Conservation (phyloP, 805 yeast genomes). For the Schwanniomyces vanrijiae region DNA sequence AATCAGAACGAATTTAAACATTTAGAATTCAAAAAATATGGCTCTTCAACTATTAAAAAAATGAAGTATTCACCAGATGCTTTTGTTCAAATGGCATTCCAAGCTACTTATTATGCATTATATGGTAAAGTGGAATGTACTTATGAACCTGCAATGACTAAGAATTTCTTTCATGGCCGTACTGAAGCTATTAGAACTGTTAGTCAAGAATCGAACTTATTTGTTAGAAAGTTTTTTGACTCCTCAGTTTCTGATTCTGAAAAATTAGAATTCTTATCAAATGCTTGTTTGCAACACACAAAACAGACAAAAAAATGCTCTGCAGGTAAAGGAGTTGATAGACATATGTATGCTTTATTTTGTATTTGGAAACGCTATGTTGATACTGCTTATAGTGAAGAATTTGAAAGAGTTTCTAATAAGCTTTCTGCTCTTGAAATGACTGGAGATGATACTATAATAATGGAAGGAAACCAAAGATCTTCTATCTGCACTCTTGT, state of each 20-base stretch:
- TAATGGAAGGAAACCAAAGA: conserved; percentile 16
- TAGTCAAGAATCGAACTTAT: conserved; percentile 72
- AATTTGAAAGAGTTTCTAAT: not conserved
- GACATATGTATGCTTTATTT: conserved; percentile 84
- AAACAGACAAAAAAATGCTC: conserved; percentile 68
- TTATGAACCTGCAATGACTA: conserved; percentile 97
- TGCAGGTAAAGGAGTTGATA: conserved; percentile 84
- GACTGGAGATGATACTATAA: conserved; percentile 22
- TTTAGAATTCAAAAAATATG: conserved; percentile 70
- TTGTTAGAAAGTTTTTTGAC: conserved; percentile 84
- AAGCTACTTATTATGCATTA: conserved; percentile 86
- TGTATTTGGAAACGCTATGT: conserved; percentile 80
- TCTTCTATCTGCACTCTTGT: conserved; percentile 14
- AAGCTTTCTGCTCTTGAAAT: conserved; percentile 7
- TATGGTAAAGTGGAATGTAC: conserved; percentile 93
- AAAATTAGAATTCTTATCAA: conserved; percentile 58
- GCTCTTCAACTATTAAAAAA: conserved; percentile 74
- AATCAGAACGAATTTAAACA: conserved; percentile 86
- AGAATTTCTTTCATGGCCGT: conserved; percentile 81
- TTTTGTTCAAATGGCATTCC: conserved; percentile 90
- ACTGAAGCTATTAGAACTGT: conserved; percentile 92
- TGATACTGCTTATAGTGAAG: conserved; percentile 18
- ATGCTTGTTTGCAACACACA: conserved; percentile 73
- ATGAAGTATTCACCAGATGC: conserved; percentile 94
- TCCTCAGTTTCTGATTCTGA: conserved; percentile 53